Evolutionary conservation across 2,329 filamentous ascomycete genomes (phyloP), one percentile per base, ranked within the genome.

Genomic region (Ceratocystiopsis brevicomis): DNA sequence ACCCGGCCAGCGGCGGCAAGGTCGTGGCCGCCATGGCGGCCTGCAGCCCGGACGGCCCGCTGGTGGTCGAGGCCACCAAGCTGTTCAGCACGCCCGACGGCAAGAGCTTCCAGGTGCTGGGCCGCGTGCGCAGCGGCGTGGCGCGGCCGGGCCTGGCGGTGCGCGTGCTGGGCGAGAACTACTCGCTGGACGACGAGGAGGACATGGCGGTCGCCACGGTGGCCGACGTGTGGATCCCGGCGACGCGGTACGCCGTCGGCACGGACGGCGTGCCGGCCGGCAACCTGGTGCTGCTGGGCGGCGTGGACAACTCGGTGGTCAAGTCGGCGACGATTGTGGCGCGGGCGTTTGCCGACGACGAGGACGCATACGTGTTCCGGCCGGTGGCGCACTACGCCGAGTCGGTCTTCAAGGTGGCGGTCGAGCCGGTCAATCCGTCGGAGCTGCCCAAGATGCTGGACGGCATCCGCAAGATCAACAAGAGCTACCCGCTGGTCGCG

Each of bases 371-470:
- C 59, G 93, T 98, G 54, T 96, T 98, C 71, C 81, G 78, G 50
- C 88, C 90, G 0, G 73, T 98, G 47, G 76, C 78, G 10, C 90
- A 98, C 62, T 93, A 96, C 61, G 96, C 90, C 32, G 85, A 98
- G 58, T 95, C 88, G 1, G 87, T 98, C 1, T 81, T 98, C 61
- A 98, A 98, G 64, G 81, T 98, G 33, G 90, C 90, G 0, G 88
- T 98, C 10, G 90, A 98, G 62, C 90, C 90, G 1, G 90, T 98
- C 59, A 98, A 96, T 58, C 90, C 90, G 3, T 96, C 88, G 0
- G 90, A 98, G 61, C 68, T 98, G 32, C 90, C 90, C 12, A 98
- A 98, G 65, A 98, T 98, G 90, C 70, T 98, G 51, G 90, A 98
- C 57, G 90, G 90, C 45, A 69, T 98, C 40, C 78, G 90, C 41